Base-by-base conservation (phyloP, 208 protist species). In the Phytomonas sp. region DNA sequence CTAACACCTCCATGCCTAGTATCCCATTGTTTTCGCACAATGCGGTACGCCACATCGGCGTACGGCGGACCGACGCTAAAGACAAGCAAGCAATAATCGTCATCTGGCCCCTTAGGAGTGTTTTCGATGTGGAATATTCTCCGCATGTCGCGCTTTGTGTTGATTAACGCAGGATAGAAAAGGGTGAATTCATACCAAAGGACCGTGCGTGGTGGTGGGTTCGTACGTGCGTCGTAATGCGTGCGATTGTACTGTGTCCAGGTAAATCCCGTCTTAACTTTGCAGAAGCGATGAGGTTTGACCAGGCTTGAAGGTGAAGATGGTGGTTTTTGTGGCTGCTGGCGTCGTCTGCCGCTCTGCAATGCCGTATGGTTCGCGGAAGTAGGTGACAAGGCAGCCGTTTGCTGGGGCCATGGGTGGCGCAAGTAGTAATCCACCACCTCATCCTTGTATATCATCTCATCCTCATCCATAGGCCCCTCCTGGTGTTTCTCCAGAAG, bases 121-220 rank as follows among this genome's bases (percentile, higher is more conserved):
- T 89, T 77, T 60, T 97, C 88, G 42, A 99, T 83, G 69, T 73
- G 92, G 78, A 97, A 99, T 66, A 98, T 86, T 34, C 92, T 75
- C 0, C 85, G 76, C 78, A 94, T 95, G 77, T 99, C 97, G 23
- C 77, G 77, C 77, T 90, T 91, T 42, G 87, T 93, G 69, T 92
- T 84, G 23, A 98, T 97, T 0, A 99, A 87, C 67, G 99, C 96
- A 4, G 97, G 98, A 80, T 99, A 99, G 85, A 99, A 99, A 42
- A 99, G 92, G 66, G 99, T 99, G 83, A 99, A 99, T 84, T 99
- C 99, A 87, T 99, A 99, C 76, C 98, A 99, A 76, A 98, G 84
- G 31, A 99, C 97, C 60, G 97, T 95, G 40, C 99, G 99, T 26
- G 98, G 98, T 63, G 99, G 99, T 19, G 99, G 99, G 83, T 99